A percentile compares a stretch with the other conserved stretches of the same genome.
Conservation (phyloP, 2,329 filamentous ascomycete species). For the Tolypocladium guangdongense region DNA sequence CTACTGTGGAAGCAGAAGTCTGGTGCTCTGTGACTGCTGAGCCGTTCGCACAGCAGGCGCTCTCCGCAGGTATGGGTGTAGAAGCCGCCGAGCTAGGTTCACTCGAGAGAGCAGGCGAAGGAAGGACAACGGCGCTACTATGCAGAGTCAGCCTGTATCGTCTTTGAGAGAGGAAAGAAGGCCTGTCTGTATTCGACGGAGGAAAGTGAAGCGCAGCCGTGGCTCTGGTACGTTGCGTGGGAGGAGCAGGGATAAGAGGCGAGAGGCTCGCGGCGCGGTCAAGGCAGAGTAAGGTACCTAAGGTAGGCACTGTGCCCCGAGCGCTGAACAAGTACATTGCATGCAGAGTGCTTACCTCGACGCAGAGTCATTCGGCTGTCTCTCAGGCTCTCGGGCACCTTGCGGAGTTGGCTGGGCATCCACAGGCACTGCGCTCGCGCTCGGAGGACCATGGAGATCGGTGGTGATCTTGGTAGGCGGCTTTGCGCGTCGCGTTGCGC, state of each 20-base stretch:
- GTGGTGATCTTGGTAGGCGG: background rate
- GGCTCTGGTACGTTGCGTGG: background rate
- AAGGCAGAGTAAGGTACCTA: too few relatives aligned
- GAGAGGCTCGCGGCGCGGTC: background rate
- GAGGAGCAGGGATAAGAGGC: background rate
- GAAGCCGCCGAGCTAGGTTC: constrained; percentile 36
- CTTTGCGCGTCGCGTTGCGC: background rate
- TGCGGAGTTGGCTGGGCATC: background rate
- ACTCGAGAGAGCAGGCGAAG: constrained; percentile 54
- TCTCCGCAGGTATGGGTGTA: background rate
- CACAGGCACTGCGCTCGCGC: background rate
- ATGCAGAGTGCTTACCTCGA: background rate
- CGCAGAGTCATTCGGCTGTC: background rate
- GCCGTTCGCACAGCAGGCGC: too few relatives aligned
- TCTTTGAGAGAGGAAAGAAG: background rate
- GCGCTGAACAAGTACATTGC: background rate
- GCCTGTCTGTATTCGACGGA: background rate
- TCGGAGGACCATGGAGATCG: background rate
- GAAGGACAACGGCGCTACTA: constrained; percentile 29
- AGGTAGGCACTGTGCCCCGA: background rate
- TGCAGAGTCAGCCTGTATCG: background rate
- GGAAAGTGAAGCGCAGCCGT: background rate
- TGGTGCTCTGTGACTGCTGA: background rate
- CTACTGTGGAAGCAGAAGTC: background rate
- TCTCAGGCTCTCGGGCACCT: background rate